phyloP scores from a whole-genome alignment of 208 protist species.

The Leishmania tropica region DNA sequence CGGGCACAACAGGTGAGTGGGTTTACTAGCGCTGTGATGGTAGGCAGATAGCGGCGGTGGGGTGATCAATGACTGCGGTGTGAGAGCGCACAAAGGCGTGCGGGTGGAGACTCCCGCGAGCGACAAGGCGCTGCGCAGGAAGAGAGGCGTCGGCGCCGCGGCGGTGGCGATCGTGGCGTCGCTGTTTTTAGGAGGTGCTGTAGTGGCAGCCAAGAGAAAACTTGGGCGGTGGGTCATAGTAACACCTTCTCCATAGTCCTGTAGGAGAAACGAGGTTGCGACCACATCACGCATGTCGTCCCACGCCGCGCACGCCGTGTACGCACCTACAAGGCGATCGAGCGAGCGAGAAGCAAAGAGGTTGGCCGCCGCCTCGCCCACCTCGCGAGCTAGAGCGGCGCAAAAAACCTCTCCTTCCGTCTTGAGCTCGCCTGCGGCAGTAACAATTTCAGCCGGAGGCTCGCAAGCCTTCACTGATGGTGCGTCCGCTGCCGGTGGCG shows the following conservation, averaged over 20 bases:
- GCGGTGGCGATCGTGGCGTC: neutral
- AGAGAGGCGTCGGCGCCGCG: slow-evolving; percentile 9
- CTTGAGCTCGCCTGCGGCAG: slow-evolving; percentile 8
- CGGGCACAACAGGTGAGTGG: neutral
- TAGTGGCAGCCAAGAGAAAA: neutral
- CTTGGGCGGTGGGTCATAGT: neutral
- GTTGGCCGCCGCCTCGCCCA: slow-evolving; percentile 53
- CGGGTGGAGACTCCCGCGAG: slow-evolving; percentile 24
- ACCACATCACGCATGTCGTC: slow-evolving; percentile 70
- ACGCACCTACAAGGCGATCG: slow-evolving; percentile 58
- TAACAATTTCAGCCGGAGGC: neutral
- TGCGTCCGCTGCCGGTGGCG: neutral
- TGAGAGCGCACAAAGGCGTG: slow-evolving; percentile 20
- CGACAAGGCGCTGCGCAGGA: slow-evolving; percentile 31
- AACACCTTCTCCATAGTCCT: slow-evolving; percentile 27
- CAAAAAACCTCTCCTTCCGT: slow-evolving; percentile 54
- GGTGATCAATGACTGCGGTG: slow-evolving; percentile 19
- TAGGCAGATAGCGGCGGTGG: slow-evolving; percentile 19
- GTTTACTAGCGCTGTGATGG: neutral
- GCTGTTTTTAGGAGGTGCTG: neutral
- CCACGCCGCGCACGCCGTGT: slow-evolving; percentile 78
- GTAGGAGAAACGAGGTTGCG: slow-evolving; percentile 57
- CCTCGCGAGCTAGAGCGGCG: slow-evolving; percentile 61
- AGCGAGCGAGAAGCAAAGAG: slow-evolving; percentile 62
- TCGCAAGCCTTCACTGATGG: neutral